Percentiles rank a stretch among this genome's conserved stretches.
These are phyloP conservation scores for Circinella minor DNA, from an alignment of 371 early-diverging fungal species.

Conservation along the genomic window DNA sequence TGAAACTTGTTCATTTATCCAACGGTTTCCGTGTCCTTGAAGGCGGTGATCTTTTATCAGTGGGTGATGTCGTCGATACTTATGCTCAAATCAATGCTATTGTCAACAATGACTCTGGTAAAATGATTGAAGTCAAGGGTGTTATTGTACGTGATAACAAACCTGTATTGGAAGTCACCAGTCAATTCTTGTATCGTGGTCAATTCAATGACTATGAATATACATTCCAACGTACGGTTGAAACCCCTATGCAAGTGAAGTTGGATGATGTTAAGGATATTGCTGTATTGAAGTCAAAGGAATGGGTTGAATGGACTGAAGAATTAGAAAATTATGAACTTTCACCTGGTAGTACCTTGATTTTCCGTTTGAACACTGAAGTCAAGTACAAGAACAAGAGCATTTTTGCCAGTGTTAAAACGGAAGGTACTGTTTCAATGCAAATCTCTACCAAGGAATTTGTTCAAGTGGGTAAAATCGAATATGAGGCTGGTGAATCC, in stretches of 20 bases:
- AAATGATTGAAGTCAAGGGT: slow-evolving; percentile 90
- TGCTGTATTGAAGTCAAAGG: slow-evolving; percentile 89
- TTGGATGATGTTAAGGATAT: slow-evolving; percentile 80
- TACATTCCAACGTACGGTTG: slow-evolving; percentile 84
- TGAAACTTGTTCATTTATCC: slow-evolving; percentile 91
- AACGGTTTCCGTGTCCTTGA: slow-evolving; percentile 93
- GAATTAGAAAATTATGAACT: slow-evolving; percentile 67
- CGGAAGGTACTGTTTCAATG: slow-evolving; percentile 83
- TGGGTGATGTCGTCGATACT: slow-evolving; percentile 87
- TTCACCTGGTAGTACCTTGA: slow-evolving; percentile 72
- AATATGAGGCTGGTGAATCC: slow-evolving; percentile 75
- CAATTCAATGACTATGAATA: slow-evolving; percentile 81
- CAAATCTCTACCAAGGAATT: slow-evolving; percentile 85
- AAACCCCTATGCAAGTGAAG: slow-evolving; percentile 83
- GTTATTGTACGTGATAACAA: slow-evolving; percentile 64
- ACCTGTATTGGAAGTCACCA: slow-evolving; percentile 77
- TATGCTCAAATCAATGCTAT: slow-evolving; percentile 79
- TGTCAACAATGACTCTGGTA: slow-evolving; percentile 86
- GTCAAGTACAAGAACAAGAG: slow-evolving; percentile 79
- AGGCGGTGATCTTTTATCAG: slow-evolving; percentile 76
- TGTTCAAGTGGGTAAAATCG: slow-evolving; percentile 83
- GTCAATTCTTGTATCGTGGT: slow-evolving; percentile 94
- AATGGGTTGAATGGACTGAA: slow-evolving; percentile 85
- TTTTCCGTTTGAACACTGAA: slow-evolving; percentile 85
- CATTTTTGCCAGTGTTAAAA: slow-evolving; percentile 71